These are phyloP conservation scores for Evernia prunastri DNA, from an alignment of 495 filamentous ascomycete species.

Conservation along the genomic window DNA sequence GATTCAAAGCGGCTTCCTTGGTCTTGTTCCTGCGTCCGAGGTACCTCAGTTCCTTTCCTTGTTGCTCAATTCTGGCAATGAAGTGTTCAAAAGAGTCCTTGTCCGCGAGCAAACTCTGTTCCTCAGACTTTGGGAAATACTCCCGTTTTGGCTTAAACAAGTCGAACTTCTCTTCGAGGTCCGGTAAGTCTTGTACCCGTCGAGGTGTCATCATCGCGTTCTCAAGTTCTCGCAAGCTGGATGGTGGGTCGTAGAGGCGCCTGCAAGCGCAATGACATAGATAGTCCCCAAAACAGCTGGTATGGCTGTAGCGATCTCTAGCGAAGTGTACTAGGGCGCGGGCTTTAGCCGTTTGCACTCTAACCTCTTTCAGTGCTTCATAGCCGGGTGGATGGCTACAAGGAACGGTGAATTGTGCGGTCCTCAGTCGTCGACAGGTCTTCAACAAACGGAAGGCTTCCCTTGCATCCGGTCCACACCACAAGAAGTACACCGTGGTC, in stretches of 20 bases:
- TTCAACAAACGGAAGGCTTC: conserved; percentile 15
- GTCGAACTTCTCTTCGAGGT: not conserved
- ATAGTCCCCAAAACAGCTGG: not conserved
- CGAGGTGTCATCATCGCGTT: conserved; percentile 17
- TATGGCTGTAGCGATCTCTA: not conserved
- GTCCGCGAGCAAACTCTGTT: not conserved
- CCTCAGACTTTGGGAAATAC: conserved; percentile 3
- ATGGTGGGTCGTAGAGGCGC: not conserved
- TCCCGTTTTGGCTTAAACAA: conserved; percentile 12
- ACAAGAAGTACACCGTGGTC: conserved; percentile 19
- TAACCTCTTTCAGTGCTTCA: conserved; percentile 11
- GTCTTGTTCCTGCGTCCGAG: not conserved
- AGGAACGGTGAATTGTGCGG: not conserved
- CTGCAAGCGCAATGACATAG: not conserved
- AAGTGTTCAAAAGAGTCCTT: not conserved
- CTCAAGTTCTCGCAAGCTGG: conserved; percentile 4
- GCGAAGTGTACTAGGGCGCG: not conserved
- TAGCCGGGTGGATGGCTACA: conserved; percentile 11
- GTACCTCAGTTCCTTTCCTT: not conserved
- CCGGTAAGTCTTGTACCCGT: not conserved
- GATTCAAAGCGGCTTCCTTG: not conserved
- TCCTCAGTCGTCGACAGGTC: conserved; percentile 11
- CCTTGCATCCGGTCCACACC: conserved; percentile 6
- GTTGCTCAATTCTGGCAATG: not conserved
- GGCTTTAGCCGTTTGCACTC: conserved; percentile 3